Evolutionary conservation across 2,329 filamentous ascomycete species (phyloP).

Genomic region (Sporothrix humicola): DNA sequence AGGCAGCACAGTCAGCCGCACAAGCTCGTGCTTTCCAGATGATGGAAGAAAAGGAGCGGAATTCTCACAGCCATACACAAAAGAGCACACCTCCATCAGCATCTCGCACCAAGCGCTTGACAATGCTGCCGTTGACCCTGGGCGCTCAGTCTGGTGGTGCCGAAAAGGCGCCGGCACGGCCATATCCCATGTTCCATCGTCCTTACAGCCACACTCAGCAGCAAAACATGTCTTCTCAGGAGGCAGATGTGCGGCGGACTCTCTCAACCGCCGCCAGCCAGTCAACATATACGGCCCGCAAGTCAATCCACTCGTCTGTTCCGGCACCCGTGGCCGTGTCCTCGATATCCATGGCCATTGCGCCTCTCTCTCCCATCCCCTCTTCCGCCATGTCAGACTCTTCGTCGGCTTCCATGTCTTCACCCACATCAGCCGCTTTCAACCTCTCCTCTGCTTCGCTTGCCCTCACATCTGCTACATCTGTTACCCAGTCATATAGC

Average conservation of each 20-base stretch:
- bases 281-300: conserved; percentile 28
- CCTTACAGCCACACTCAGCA: conserved; percentile 31
- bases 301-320: conserved; percentile 28
- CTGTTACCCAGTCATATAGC: conserved; percentile 12
- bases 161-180: conserved; percentile 15
- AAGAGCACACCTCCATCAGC: conserved; percentile 11
- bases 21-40: conserved; percentile 32
- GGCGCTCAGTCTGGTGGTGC: conserved; percentile 1
- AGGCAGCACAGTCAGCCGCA: conserved; percentile 27
- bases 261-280: conserved; percentile 17
- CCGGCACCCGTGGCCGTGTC: background rate
- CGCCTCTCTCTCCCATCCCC: background rate
- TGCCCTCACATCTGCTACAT: conserved; percentile 28
- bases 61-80: background rate
- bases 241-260: background rate
- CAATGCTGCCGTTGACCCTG: conserved; percentile 2
- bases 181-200: conserved; percentile 33
- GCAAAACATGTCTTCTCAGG: background rate
- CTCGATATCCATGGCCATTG: background rate
- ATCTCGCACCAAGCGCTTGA: background rate
- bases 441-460: conserved; percentile 13
- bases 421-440: conserved; percentile 29
- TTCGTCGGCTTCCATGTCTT: conserved; percentile 26
- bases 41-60: conserved; percentile 29
- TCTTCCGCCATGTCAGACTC: conserved; percentile 18